phyloP scores from a whole-genome alignment of 2,329 filamentous ascomycete genomes.

The Pseudocercospora musae region DNA sequence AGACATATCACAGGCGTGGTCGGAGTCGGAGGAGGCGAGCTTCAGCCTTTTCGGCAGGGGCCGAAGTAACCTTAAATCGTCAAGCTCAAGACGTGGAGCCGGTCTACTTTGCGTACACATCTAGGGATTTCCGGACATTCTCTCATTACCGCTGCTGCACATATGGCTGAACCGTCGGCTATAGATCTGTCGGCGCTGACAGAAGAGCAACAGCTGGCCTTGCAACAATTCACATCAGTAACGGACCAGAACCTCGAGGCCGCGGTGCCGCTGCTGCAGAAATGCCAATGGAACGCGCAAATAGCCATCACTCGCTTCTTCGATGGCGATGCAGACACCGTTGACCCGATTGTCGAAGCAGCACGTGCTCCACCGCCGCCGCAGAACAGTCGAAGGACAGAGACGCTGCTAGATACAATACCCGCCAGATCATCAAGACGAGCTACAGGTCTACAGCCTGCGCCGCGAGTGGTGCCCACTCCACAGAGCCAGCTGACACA shows the following conservation, averaged over 20 bases:
- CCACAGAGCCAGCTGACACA: constrained; percentile 62
- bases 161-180: constrained; percentile 9
- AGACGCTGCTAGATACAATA: constrained; percentile 64
- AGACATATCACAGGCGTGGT: background rate
- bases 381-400: constrained; percentile 60
- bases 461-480: constrained; percentile 80
- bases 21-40: background rate
- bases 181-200: constrained; percentile 68
- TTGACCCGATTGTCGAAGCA: constrained; percentile 76
- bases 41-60: constrained; percentile 2
- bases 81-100: no score
- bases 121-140: background rate
- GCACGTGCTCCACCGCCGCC: constrained; percentile 63
- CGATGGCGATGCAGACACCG: constrained; percentile 86
- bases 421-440: constrained; percentile 35
- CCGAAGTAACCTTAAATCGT: background rate
- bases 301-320: constrained; percentile 98
- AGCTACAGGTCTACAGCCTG: constrained; percentile 56
- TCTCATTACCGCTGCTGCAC: background rate
- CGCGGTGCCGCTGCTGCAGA: constrained; percentile 72
- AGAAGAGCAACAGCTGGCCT: constrained; percentile 72
- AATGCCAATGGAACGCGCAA: constrained; percentile 95
- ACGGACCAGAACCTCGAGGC: constrained; percentile 77
- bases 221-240: constrained; percentile 84
- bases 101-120: background rate